Base-by-base conservation (phyloP, 1,139 yeast genomes). In the Pichia sp. region DNA sequence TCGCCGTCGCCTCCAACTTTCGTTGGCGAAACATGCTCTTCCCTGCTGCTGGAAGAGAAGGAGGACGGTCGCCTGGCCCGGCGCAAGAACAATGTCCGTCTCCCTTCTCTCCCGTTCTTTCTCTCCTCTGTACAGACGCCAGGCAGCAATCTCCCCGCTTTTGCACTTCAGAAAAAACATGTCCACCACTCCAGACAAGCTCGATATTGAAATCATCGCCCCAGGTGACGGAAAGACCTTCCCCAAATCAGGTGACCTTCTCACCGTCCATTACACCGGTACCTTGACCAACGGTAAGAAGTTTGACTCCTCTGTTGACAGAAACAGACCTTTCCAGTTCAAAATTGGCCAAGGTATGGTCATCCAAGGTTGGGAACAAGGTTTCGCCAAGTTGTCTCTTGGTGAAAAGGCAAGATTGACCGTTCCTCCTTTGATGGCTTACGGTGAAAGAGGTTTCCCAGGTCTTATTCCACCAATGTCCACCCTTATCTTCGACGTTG, bases 381-480 rank as follows among this genome's bases (percentile, higher is more conserved):
- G 86, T 58, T 87, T 89, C 68, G 96, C 96, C 54, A 84, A 89
- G 72, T 80, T 93, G 71, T 86, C 95, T 54, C 79, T 90, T 54
- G 98, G 98, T 62, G 89, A 95, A 72, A 86, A 85, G 75, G 96
- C 97, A 52, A 80, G 85, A 68, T 77, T 93, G 69, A 89, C 95
- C 63, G 89, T 91, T 65, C 95, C 97, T 62, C 93, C 96, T 57
- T 84, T 86, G 65, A 86, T 88, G 72, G 99, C 95, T 60, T 93
- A 93, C 73, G 97, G 97, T 58, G 78, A 81, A 60, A 85, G 96
- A 71, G 98, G 97, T 47, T 88, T 87, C 82, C 97, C 97, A 59
- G 96, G 96, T 61, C 76, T 88, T 66, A 93, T 93, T 68, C 98
- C 98, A 59, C 96, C 97, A 62, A 88, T 89, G 70, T 95, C 97